A percentile compares a stretch with the other conserved stretches of the same genome.
These are phyloP conservation scores for Coemansia sp. DNA, from an alignment of 192 early-diverging fungal genomes.

Conservation along the genomic window DNA sequence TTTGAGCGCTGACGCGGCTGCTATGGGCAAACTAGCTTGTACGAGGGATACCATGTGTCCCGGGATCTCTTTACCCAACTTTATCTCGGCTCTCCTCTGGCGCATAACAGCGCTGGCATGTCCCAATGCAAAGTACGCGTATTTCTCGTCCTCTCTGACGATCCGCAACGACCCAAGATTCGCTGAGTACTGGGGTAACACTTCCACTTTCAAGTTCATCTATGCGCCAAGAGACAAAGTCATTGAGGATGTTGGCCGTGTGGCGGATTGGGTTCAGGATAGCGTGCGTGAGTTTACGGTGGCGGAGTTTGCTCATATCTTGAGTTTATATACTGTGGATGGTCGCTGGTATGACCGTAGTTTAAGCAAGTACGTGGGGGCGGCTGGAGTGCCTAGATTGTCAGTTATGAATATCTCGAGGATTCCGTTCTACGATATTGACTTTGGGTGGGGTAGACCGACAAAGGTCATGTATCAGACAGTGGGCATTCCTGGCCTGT, in stretches of 20 bases:
- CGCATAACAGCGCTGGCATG: not conserved
- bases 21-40: not conserved
- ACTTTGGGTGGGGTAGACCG: slow-evolving; percentile 30
- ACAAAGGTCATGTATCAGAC: slow-evolving; percentile 15
- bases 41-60: slow-evolving; percentile 1
- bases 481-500: slow-evolving; percentile 4
- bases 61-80: slow-evolving; percentile 14
- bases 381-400: not conserved
- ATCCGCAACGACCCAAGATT: slow-evolving; percentile 12
- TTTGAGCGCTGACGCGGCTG: not conserved
- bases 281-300: slow-evolving; percentile 5
- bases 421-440: slow-evolving; percentile 14
- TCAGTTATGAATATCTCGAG: slow-evolving; percentile 23
- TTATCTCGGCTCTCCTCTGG: slow-evolving; percentile 33
- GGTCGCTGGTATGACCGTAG: not conserved
- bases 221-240: not conserved
- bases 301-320: slow-evolving; percentile 19
- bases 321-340: not conserved
- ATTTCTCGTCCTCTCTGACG: slow-evolving; percentile 23
- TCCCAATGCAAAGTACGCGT: slow-evolving; percentile 9
- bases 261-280: slow-evolving; percentile 12
- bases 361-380: slow-evolving; percentile 8
- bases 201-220: slow-evolving; percentile 18
- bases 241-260: not conserved
- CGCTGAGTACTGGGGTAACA: slow-evolving; percentile 30